Evolutionary conservation across 1,284 basidiomycete genomes (phyloP), one percentile per base, ranked within the genome.

Genomic region (Taiwanofungus camphoratus): DNA sequence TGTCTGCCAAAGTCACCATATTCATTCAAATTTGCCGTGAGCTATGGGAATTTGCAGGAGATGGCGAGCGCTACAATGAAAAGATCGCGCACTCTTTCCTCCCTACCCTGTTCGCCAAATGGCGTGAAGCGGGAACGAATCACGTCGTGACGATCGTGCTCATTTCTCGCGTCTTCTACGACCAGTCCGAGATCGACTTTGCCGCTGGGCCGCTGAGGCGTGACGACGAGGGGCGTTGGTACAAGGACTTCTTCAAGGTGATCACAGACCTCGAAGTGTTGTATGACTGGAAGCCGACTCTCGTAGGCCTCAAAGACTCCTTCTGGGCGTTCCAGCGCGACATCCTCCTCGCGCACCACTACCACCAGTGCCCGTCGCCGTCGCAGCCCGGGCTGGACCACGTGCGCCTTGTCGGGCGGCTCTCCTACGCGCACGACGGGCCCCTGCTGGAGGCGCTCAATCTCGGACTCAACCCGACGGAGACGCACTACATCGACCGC

Each of bases 1-100:
- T 92, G 40, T 96, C 92, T 4, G 92, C 95, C 29, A 93, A 90
- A 62, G 80, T 87, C 31, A 89, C 82, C 2, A 85, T 99, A 41
- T 96, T 97, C 63, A 90, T 99, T 41, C 94, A 98, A 70, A 85
- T 99, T 12, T 94, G 92, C 57, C 78, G 83, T 41, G 96, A 99
- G 62, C 82, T 97, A 49, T 99, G 92, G 92, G 89, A 96, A 53
- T 99, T 99, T 61, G 83, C 94, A 43, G 92, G 92, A 40, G 95
- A 98, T 54, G 96, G 96, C 16, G 92, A 95, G 62, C 79, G 92
- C 3, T 96, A 90, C 65, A 92, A 92, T 57, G 95, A 98, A 64
- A 98, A 99, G 67, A 88, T 96, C 22, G 82, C 97, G 1, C 92
- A 96, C 53, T 88, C 87, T 0, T 94, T 94, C 68, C 76, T 95